Conservation (phyloP, 2,329 filamentous ascomycete species). For the Hypoxylon sp. region DNA sequence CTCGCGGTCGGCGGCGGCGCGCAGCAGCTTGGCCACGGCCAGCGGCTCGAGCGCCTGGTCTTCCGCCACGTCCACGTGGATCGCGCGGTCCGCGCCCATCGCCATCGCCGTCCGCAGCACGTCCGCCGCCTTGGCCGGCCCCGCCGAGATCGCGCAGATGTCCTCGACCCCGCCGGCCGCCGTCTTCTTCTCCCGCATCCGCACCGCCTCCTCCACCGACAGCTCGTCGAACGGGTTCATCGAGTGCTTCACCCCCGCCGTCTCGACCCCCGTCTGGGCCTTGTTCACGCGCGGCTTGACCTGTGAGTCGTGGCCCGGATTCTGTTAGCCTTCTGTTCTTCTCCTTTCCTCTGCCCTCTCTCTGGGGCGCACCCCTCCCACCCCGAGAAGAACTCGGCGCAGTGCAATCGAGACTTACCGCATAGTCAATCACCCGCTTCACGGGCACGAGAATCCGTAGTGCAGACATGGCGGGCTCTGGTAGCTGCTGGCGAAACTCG, state of each 20-base stretch:
- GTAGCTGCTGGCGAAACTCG: conserved; percentile 14
- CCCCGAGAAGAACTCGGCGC: no score
- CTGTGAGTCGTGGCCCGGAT: conserved; percentile 48
- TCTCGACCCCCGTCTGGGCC: conserved; percentile 86
- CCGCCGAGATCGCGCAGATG: conserved; percentile 88
- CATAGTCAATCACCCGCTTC: conserved; percentile 88
- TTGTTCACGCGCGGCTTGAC: conserved; percentile 76
- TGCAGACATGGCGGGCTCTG: conserved; percentile 59
- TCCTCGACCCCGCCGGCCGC: conserved; percentile 81
- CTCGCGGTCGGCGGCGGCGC: conserved; percentile 80
- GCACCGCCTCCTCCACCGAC: conserved; percentile 94
- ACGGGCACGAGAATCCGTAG: conserved; percentile 81
- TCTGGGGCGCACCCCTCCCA: no score
- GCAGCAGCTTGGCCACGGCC: conserved; percentile 88
- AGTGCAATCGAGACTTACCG: conserved; percentile 59
- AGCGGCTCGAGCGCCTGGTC: conserved; percentile 85
- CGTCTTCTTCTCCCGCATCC: conserved; percentile 85
- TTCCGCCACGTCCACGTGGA: conserved; percentile 84
- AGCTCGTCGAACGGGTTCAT: conserved; percentile 99
- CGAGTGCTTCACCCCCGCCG: conserved; percentile 90
- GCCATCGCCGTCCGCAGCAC: conserved; percentile 96
- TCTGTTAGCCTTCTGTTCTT: conserved; percentile 9
- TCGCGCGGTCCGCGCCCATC: conserved; percentile 92
- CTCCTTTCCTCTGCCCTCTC: no score
- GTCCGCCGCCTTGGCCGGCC: conserved; percentile 86